These are phyloP conservation scores for Aquilaria malaccensis DNA, from an alignment of 345 rosid species.

Conservation along the genomic window DNA sequence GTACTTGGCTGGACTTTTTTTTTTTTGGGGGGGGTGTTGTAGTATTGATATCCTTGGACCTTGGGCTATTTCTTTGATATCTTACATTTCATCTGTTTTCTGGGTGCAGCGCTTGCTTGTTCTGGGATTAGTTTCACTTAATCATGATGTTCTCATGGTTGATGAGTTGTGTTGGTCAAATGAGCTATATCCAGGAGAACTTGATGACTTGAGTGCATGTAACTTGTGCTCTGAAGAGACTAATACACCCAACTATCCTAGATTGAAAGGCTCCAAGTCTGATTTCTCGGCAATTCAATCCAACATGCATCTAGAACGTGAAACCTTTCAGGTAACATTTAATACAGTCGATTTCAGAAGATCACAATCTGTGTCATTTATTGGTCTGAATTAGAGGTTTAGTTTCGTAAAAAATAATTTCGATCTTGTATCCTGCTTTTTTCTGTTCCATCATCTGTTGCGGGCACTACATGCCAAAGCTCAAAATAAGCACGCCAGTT, in stretches of 20 bases:
- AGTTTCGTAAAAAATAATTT: not conserved
- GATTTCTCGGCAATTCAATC: constrained; percentile 22
- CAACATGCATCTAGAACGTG: constrained; percentile 34
- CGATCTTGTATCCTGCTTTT: too few species aligned
- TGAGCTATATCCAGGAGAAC: constrained; percentile 80
- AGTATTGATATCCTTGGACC: not conserved
- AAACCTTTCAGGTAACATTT: constrained; percentile 49
- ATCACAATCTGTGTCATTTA: too few species aligned
- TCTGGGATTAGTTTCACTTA: constrained; percentile 38
- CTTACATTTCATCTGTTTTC: constrained; percentile 1
- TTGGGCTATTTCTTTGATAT: constrained; percentile 3
- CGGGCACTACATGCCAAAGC: too few species aligned
- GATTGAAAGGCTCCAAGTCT: constrained; percentile 30
- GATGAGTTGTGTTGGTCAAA: constrained; percentile 39
- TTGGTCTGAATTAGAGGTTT: not conserved
- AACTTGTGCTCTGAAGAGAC: constrained; percentile 41
- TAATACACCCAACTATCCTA: constrained; percentile 38
- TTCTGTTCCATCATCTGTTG: too few species aligned
- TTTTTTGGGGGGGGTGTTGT: too few species aligned
- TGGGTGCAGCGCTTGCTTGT: constrained; percentile 51
- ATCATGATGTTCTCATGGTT: constrained; percentile 38
- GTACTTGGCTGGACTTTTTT: constrained; percentile 21
- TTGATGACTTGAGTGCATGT: constrained; percentile 45
- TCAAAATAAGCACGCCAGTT: too few species aligned
- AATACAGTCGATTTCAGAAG: too few species aligned